A percentile compares a stretch with the other conserved stretches of the same genome.
phyloP scores from a whole-genome alignment of 441 rosid genomes.

The Viola pubescens region DNA sequence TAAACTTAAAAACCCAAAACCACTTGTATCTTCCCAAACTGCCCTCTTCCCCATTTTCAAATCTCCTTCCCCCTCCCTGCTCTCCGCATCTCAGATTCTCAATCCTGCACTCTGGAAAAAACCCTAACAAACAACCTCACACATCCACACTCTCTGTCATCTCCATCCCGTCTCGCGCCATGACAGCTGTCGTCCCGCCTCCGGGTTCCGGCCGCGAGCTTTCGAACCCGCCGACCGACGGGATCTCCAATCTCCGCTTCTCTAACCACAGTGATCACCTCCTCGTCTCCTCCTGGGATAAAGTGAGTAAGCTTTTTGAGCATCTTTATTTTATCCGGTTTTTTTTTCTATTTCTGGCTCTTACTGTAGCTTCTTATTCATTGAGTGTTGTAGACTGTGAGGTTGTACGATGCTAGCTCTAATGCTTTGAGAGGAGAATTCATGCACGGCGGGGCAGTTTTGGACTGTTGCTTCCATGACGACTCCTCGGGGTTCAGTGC shows the following conservation, averaged over 20 bases:
- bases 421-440: constrained; percentile 77
- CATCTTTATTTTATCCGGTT: background rate
- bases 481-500: constrained; percentile 96
- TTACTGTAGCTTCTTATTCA: background rate
- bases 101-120: background rate
- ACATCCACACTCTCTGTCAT: constrained; percentile 1
- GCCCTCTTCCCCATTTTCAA: background rate
- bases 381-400: constrained; percentile 39
- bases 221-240: constrained; percentile 69
- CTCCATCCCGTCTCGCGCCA: constrained; percentile 17
- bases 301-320: constrained; percentile 41
- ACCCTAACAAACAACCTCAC: constrained; percentile 18
- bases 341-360: background rate
- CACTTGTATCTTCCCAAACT: background rate
- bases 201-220: constrained; percentile 78
- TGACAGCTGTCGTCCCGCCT: constrained; percentile 48
- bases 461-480: constrained; percentile 97
- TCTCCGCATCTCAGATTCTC: constrained; percentile 1
- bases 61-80: constrained; percentile 21
- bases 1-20: background rate
- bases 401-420: constrained; percentile 79
- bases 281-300: constrained; percentile 98
- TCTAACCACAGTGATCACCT: constrained; percentile 93
- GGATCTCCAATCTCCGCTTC: constrained; percentile 90
- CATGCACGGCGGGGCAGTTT: constrained; percentile 84